Evolutionary conservation across 2,329 filamentous ascomycete species (phyloP).

Genomic region (Rugonectria rugulosa): DNA sequence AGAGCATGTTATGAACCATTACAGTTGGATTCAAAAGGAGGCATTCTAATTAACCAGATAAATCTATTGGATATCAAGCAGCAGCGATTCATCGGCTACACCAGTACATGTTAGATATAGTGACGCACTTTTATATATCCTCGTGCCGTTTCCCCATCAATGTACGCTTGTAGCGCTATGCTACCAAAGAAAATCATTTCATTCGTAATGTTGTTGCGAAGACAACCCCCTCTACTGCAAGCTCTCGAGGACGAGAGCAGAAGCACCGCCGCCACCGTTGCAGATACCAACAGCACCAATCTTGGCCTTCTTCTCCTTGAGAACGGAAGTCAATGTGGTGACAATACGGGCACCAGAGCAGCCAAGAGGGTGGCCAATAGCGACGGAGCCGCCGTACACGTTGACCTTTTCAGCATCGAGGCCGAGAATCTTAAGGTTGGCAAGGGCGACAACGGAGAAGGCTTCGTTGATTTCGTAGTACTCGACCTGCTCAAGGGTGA

Average conservation of each 20-base stretch:
- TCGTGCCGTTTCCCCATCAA: slow-evolving; percentile 26
- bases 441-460: slow-evolving; percentile 94
- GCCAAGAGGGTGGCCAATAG: slow-evolving; percentile 93
- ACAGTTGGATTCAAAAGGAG: neutral
- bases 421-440: slow-evolving; percentile 91
- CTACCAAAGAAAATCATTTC: slow-evolving; percentile 30
- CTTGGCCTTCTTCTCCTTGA: slow-evolving; percentile 91
- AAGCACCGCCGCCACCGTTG: slow-evolving; percentile 96
- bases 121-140: slow-evolving; percentile 27
- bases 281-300: slow-evolving; percentile 95
- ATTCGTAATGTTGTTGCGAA: slow-evolving; percentile 31
- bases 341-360: slow-evolving; percentile 94
- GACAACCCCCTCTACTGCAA: slow-evolving; percentile 57
- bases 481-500: slow-evolving; percentile 80
- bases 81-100: slow-evolving; percentile 27
- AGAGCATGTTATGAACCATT: too few species aligned
- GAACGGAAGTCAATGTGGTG: slow-evolving; percentile 85
- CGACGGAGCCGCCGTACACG: slow-evolving; percentile 92
- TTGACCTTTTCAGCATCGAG: slow-evolving; percentile 89
- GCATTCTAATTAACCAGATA: slow-evolving; percentile 25
- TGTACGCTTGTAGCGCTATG: slow-evolving; percentile 14
- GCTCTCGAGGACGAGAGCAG: slow-evolving; percentile 88
- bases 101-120: slow-evolving; percentile 26
- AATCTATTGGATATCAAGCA: slow-evolving; percentile 31
- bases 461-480: slow-evolving; percentile 99